Percentiles rank a stretch among this genome's conserved stretches.
phyloP scores from a whole-genome alignment of 257 asterid genomes.

The Coffea eugenioides region DNA sequence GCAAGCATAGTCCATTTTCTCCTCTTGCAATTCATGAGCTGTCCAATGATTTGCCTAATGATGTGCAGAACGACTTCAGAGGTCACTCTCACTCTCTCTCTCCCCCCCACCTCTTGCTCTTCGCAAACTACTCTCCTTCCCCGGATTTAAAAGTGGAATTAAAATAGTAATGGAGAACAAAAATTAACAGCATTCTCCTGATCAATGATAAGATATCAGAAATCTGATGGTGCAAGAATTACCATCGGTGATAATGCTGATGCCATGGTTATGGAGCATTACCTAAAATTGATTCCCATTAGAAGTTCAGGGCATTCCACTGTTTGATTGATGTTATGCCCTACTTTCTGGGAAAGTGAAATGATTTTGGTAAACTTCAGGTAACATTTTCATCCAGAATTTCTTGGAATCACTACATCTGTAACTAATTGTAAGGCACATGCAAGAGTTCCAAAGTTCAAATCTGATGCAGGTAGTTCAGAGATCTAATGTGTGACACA shows the following conservation, averaged over 20 bases:
- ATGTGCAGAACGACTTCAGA: slow-evolving; percentile 27
- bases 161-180: no score
- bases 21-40: slow-evolving; percentile 40
- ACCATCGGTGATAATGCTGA: no score
- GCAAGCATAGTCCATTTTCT: slow-evolving; percentile 29
- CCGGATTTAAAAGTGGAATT: no score
- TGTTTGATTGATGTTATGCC: neutral
- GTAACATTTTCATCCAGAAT: neutral
- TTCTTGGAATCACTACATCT: neutral
- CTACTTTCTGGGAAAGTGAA: neutral
- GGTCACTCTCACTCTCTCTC: slow-evolving; percentile 23
- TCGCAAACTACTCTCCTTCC: neutral
- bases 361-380: neutral
- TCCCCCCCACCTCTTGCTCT: neutral
- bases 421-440: neutral
- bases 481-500: neutral
- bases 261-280: no score
- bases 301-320: neutral
- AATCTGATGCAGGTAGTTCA: neutral
- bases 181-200: no score
- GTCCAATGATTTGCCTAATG: slow-evolving; percentile 20
- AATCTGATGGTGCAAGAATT: no score
- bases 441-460: neutral
- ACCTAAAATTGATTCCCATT: no score
- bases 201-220: no score